Conservation (phyloP, 805 yeast species). For the Pichia paraexigua region DNA sequence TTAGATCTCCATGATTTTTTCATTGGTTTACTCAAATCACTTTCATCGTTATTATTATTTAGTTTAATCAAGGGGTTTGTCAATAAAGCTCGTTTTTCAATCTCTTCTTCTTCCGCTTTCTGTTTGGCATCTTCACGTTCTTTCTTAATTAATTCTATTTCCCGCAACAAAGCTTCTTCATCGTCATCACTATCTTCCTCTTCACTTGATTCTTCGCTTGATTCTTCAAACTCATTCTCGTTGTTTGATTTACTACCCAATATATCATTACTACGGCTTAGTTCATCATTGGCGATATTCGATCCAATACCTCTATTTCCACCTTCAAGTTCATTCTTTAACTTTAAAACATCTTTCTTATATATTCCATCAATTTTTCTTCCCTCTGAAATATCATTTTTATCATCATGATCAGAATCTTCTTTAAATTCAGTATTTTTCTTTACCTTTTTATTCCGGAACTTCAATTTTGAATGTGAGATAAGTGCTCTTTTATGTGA, state of each 20-base stretch:
- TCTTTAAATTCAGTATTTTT: constrained; percentile 29
- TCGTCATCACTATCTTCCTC: constrained; percentile 25
- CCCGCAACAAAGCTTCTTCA: constrained; percentile 41
- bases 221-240: not conserved
- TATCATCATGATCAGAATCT: constrained; percentile 42
- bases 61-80: constrained; percentile 21
- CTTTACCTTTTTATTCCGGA: constrained; percentile 24
- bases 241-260: constrained; percentile 1
- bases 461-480: constrained; percentile 42
- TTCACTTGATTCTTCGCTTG: not conserved
- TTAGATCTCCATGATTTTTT: constrained; percentile 13
- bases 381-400: constrained; percentile 32
- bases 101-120: constrained; percentile 22
- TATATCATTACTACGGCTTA: constrained; percentile 20
- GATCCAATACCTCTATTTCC: not conserved
- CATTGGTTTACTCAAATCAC: not conserved
- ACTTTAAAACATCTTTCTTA: not conserved
- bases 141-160: constrained; percentile 32
- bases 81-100: constrained; percentile 16
- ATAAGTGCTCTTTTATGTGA: constrained; percentile 3
- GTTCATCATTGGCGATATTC: constrained; percentile 4
- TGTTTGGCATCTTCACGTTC: constrained; percentile 26
- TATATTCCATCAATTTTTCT: not conserved
- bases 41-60: not conserved
- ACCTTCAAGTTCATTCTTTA: not conserved